A percentile compares a stretch with the other conserved stretches of the same genome.
Evolutionary conservation across 1,284 basidiomycete species (phyloP).

Genomic region (Malassezia pachydermatis): DNA sequence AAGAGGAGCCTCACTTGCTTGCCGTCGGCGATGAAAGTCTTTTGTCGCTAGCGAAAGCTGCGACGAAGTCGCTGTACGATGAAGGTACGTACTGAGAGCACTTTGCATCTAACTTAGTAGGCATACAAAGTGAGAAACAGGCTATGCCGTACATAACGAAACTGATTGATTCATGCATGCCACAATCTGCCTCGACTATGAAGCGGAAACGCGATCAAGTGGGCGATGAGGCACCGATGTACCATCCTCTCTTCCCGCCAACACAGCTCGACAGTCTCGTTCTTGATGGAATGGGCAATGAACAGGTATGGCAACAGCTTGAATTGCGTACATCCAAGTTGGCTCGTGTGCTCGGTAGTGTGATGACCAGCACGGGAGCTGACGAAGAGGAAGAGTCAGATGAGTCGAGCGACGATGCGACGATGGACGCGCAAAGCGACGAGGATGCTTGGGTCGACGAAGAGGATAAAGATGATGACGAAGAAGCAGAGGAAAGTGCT

Average conservation of each 20-base stretch:
- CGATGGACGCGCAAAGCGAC: conserved; percentile 18
- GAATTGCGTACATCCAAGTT: conserved; percentile 34
- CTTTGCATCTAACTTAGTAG: not conserved
- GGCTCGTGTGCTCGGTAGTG: conserved; percentile 26
- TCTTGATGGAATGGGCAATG: conserved; percentile 70
- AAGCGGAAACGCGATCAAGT: conserved; percentile 30
- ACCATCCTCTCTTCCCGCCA: conserved; percentile 53
- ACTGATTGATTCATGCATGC: conserved; percentile 10
- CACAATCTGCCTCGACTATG: not conserved
- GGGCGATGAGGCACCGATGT: conserved; percentile 22
- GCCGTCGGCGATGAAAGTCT: conserved; percentile 1
- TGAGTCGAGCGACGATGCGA: conserved; percentile 5
- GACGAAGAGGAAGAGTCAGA: conserved; percentile 37
- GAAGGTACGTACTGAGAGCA: conserved; percentile 8
- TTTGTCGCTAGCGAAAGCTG: not conserved
- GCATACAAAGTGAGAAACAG: conserved; percentile 3
- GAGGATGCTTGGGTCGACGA: conserved; percentile 24
- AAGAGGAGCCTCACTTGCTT: conserved; percentile 2
- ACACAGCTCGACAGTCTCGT: conserved; percentile 70
- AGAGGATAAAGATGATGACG: conserved; percentile 27
- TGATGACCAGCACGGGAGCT: conserved; percentile 46
- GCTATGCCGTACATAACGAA: conserved; percentile 15
- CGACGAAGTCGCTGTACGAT: conserved; percentile 16
- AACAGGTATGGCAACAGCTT: conserved; percentile 75
- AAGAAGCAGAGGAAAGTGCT: conserved; percentile 26